These are phyloP conservation scores for Plasmodium falciparum DNA, from an alignment of 169 alveolate species.

Conservation along the genomic window DNA sequence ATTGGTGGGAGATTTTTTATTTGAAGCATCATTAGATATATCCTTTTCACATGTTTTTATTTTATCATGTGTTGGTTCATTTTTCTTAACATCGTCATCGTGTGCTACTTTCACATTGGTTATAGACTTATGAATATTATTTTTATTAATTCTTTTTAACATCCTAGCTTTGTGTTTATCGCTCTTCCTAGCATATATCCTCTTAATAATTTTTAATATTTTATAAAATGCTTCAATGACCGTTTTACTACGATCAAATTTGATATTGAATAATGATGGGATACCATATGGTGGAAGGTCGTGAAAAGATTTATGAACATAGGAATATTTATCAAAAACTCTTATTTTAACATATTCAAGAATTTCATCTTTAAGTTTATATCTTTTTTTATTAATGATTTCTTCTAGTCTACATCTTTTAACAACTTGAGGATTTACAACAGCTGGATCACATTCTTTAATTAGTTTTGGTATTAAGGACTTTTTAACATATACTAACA, in stretches of 20 bases:
- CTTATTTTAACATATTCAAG: constrained; percentile 82
- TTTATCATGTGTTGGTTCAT: not conserved
- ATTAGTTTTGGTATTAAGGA: constrained; percentile 87
- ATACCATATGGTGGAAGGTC: constrained; percentile 82
- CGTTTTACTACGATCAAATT: constrained; percentile 78
- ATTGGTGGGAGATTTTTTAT: not conserved
- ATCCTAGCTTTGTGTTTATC: constrained; percentile 2
- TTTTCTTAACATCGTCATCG: not conserved
- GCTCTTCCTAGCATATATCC: constrained; percentile 44
- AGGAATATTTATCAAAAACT: constrained; percentile 79
- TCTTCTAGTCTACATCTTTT: constrained; percentile 82
- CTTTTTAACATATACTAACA: constrained; percentile 94
- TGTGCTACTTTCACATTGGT: too few species aligned
- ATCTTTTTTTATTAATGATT: constrained; percentile 78
- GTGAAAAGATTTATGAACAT: constrained; percentile 73
- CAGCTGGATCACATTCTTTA: constrained; percentile 87
- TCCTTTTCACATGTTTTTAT: not conserved
- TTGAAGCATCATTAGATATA: not conserved
- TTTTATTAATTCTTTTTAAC: not conserved
- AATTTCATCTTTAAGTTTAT: constrained; percentile 82
- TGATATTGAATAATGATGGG: constrained; percentile 72
- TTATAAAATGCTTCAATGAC: constrained; percentile 76
- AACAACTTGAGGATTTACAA: constrained; percentile 86
- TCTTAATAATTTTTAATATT: constrained; percentile 69
- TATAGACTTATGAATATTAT: not conserved